These are phyloP conservation scores for Pichia scutulata DNA, from an alignment of 805 yeast genomes.

Conservation along the genomic window DNA sequence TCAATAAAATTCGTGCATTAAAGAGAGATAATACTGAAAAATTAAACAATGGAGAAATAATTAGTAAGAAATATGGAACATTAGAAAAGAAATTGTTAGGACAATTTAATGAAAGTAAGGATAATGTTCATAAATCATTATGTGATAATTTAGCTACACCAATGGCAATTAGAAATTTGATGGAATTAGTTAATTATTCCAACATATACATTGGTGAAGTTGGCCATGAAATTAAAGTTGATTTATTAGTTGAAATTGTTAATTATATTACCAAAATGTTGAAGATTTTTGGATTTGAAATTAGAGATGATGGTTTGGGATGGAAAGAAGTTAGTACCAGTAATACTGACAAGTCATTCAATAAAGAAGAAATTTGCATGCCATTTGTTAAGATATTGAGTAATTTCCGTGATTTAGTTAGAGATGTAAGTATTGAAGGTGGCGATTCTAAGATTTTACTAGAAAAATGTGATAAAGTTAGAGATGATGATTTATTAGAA, in stretches of 20 bases:
- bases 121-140: constrained; percentile 64
- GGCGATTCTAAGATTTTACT: constrained; percentile 48
- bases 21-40: constrained; percentile 53
- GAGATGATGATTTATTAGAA: constrained; percentile 63
- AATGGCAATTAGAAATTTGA: constrained; percentile 53
- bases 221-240: constrained; percentile 50
- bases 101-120: constrained; percentile 42
- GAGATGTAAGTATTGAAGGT: constrained; percentile 61
- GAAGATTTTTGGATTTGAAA: constrained; percentile 65
- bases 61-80: constrained; percentile 54
- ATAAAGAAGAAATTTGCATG: constrained; percentile 58
- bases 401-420: constrained; percentile 72
- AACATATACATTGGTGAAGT: constrained; percentile 63
- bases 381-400: constrained; percentile 79
- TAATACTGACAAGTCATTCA: constrained; percentile 13
- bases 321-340: constrained; percentile 47
- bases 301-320: constrained; percentile 65
- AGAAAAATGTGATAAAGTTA: constrained; percentile 62
- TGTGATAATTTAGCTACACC: constrained; percentile 87
- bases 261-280: constrained; percentile 66
- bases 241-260: constrained; percentile 57
- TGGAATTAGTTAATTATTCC: constrained; percentile 60
- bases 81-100: constrained; percentile 45
- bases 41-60: constrained; percentile 38
- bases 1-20: constrained; percentile 80